Evolutionary conservation across 345 rosid species (phyloP).

Genomic region (Syzygium aromaticum): DNA sequence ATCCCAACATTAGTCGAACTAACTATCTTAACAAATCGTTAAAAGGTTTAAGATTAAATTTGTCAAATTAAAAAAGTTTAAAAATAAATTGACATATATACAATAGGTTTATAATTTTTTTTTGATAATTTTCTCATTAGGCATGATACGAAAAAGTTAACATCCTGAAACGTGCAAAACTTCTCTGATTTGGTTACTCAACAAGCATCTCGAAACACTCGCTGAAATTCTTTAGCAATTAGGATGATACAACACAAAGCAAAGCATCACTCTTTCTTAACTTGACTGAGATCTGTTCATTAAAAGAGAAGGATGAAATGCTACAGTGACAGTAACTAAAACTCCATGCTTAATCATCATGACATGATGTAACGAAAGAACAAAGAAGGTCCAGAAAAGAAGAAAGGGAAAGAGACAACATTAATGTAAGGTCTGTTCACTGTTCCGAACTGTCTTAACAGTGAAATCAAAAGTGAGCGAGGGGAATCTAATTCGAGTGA

Average conservation of each 20-base stretch:
- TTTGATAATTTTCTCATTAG: not conserved
- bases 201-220: not conserved
- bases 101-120: not conserved
- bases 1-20: fast-evolving
- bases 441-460: too few relatives aligned
- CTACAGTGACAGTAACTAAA: not conserved
- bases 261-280: not conserved
- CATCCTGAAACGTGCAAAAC: fast-evolving
- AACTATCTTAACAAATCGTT: fast-evolving
- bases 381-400: not conserved
- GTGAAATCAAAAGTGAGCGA: not conserved
- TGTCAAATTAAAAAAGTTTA: fast-evolving
- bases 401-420: not conserved
- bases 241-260: fast-evolving
- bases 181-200: fast-evolving
- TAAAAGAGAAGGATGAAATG: fast-evolving
- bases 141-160: fast-evolving
- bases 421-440: not conserved
- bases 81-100: fast-evolving
- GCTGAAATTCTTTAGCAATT: not conserved
- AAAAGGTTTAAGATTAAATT: fast-evolving
- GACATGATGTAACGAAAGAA: not conserved
- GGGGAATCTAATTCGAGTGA: not conserved
- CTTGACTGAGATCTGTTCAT: not conserved
- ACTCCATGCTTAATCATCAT: not conserved